Percentiles rank a stretch among this genome's conserved stretches.
Evolutionary conservation across 2,329 filamentous ascomycete species (phyloP).

Genomic region (Clarireedia monteithiana): DNA sequence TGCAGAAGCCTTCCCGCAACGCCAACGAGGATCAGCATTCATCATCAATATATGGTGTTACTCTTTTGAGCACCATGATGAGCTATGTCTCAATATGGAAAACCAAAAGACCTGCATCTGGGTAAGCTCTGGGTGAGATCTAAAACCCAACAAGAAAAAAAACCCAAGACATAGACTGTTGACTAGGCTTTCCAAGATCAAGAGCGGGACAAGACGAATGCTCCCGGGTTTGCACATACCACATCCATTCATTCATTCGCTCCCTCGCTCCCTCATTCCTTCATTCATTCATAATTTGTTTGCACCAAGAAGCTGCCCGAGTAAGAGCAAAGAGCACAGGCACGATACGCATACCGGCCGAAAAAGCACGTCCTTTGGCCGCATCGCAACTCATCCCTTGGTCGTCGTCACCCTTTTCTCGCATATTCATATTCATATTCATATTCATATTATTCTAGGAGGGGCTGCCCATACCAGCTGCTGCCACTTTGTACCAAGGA

Average conservation of each 20-base stretch:
- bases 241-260: background rate
- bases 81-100: constrained; percentile 3
- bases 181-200: constrained; percentile 1
- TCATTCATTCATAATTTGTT: background rate
- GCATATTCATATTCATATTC: too few relatives aligned
- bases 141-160: background rate
- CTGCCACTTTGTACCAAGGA: too few relatives aligned
- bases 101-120: background rate
- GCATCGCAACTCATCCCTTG: too few relatives aligned
- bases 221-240: constrained; percentile 5
- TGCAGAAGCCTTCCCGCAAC: constrained; percentile 9
- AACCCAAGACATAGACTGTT: background rate
- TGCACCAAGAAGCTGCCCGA: too few relatives aligned
- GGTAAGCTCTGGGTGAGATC: background rate
- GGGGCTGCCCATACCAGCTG: too few relatives aligned
- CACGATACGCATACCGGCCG: too few relatives aligned
- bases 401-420: too few relatives aligned
- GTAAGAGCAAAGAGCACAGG: too few relatives aligned
- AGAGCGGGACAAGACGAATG: constrained; percentile 8
- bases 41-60: constrained; percentile 7
- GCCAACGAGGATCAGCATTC: constrained; percentile 9
- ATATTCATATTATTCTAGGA: too few relatives aligned
- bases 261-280: too few relatives aligned
- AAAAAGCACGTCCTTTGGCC: too few relatives aligned
- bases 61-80: background rate